These are phyloP conservation scores for Rhizopogon parksii DNA, from an alignment of 1,284 basidiomycete species.

Conservation along the genomic window DNA sequence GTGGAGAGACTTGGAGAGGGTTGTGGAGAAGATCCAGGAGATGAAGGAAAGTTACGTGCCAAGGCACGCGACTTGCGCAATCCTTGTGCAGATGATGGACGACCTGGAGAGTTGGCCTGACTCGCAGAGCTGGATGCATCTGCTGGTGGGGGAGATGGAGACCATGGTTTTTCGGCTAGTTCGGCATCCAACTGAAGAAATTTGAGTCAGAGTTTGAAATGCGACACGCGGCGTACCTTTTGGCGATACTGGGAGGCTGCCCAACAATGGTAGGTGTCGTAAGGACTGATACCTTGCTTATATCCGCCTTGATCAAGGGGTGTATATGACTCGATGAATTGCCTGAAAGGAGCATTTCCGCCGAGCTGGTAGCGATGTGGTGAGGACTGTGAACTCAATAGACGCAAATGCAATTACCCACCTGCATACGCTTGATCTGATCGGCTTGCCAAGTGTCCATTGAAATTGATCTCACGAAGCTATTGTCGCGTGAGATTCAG, in stretches of 20 bases:
- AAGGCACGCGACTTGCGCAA: conserved; percentile 72
- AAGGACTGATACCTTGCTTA: conserved; percentile 57
- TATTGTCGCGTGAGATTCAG: conserved; percentile 27
- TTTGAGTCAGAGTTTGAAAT: conserved; percentile 7
- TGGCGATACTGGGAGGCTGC: conserved; percentile 87
- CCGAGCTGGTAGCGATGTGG: conserved; percentile 51
- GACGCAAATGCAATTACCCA: conserved; percentile 26
- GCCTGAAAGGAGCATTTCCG: conserved; percentile 75
- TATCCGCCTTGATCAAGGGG: conserved; percentile 71
- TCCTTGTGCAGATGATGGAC: conserved; percentile 62
- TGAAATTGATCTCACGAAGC: conserved; percentile 87
- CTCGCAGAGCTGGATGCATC: conserved; percentile 29
- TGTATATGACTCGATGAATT: conserved; percentile 72
- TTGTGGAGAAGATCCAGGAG: conserved; percentile 39
- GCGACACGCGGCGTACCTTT: conserved; percentile 48
- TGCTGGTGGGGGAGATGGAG: conserved; percentile 58
- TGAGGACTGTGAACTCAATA: conserved; percentile 9
- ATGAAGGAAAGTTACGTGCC: conserved; percentile 35
- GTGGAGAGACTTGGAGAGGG: conserved; percentile 34
- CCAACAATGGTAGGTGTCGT: conserved; percentile 88
- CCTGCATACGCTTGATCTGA: conserved; percentile 87
- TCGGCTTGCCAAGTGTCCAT: conserved; percentile 96
- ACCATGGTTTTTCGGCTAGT: conserved; percentile 65
- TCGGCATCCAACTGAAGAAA: conserved; percentile 57
- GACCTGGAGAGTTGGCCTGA: conserved; percentile 37